Base-by-base conservation (phyloP, 805 yeast species). In the Lachancea sp. region DNA sequence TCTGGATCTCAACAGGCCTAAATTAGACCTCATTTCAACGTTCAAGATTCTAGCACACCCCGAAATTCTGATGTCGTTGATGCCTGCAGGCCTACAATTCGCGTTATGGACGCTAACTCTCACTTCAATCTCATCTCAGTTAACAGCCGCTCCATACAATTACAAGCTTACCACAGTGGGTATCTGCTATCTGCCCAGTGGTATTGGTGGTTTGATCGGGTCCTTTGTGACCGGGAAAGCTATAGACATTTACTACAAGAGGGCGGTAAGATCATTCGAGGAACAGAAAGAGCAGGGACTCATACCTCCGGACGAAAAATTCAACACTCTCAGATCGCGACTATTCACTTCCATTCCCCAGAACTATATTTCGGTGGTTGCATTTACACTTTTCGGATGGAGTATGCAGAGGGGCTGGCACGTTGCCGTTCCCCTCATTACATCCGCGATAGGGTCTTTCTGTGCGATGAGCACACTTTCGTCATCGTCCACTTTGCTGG, bases 151-250 rank as follows among this genome's bases (percentile, higher is more conserved):
- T 2, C 65, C 65, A 2, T 85, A 85, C 51, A 65, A 71, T 33
- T 79, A 78, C 51, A 53, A 71, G 3, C 70, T 79, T 3, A 65
- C 77, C 38, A 71, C 77, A 34, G 75, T 85, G 26, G 95, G 95
- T 12, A 66, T 79, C 7, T 77, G 87, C 43, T 87, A 82, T 57
- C 66, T 87, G 26, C 82, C 95, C 9, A 81, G 81, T 19, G 95
- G 95, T 22, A 58, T 76, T 3, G 85, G 81, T 6, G 77, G 85
- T n/a, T 60, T 84, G 7, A 20, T 72, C 1, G 89, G 90, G 3
- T 76, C 90, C 0, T 42, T 85, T 0, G 34, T 59, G 2, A 65
- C 79, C 2, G 95, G 95, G 1, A 67, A 67, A 51, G 36, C 79
- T 2, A 61, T 83, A 47, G 82, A 84, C 56, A 53, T 60, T 48